phyloP scores from a whole-genome alignment of 257 asterid genomes.

The Phtheirospermum japonicum region DNA sequence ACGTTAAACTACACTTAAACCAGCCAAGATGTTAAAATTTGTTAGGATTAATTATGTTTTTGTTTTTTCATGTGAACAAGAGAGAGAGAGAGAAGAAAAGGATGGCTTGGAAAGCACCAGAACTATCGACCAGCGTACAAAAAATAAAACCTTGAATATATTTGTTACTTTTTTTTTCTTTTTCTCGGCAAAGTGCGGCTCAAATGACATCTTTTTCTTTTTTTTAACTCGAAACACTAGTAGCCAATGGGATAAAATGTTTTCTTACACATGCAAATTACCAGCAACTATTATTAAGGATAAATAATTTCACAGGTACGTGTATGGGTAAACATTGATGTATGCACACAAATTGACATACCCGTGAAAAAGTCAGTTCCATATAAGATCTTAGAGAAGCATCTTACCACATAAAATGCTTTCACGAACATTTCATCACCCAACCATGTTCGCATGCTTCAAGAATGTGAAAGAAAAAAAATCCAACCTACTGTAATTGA shows the following conservation, averaged over 20 bases:
- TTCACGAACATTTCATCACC: neutral
- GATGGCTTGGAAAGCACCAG: no score
- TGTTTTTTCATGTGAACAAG: no score
- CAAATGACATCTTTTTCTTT: neutral
- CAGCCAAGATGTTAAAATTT: no score
- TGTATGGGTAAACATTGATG: neutral
- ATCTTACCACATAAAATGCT: constrained; percentile 13
- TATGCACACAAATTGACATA: neutral
- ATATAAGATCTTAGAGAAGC: neutral
- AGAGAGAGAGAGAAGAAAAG: no score
- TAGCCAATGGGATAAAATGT: neutral
- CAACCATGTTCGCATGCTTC: constrained; percentile 5
- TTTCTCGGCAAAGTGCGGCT: constrained; percentile 10
- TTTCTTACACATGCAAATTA: neutral
- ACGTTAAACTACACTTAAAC: no score
- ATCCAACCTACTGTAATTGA: constrained; percentile 18
- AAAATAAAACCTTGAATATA: neutral
- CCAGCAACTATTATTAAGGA: neutral
- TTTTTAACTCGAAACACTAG: neutral
- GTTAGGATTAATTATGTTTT: neutral
- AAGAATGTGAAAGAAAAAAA: constrained; percentile 7
- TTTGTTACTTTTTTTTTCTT: neutral
- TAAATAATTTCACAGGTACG: neutral
- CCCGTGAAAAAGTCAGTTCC: neutral
- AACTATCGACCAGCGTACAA: constrained; percentile 2